Conservation (phyloP, 2,329 filamentous ascomycete species). For the Cordyceps militaris region DNA sequence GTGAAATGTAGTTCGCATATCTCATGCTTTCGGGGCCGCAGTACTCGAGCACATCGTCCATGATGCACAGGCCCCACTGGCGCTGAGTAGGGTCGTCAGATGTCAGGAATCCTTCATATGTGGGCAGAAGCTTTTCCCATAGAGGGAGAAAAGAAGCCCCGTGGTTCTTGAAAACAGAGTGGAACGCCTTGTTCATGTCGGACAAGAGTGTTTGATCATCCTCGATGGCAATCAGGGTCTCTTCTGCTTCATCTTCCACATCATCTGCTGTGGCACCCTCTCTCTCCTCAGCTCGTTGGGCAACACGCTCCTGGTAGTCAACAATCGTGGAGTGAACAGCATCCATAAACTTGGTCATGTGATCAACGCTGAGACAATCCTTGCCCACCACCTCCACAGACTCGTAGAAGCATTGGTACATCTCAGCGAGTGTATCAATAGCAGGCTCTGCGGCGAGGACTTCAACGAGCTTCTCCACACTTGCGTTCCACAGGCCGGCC, state of each 20-base stretch:
- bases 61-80: slow-evolving; percentile 98
- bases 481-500: slow-evolving; percentile 73
- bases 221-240: slow-evolving; percentile 83
- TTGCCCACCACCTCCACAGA: slow-evolving; percentile 90
- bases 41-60: slow-evolving; percentile 97
- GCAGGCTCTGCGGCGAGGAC: slow-evolving; percentile 89
- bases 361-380: slow-evolving; percentile 66
- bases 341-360: slow-evolving; percentile 84
- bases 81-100: slow-evolving; percentile 82
- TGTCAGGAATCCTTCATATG: slow-evolving; percentile 78
- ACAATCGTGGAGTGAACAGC: slow-evolving; percentile 78
- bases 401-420: slow-evolving; percentile 99
- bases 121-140: slow-evolving; percentile 80
- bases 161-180: slow-evolving; percentile 97
- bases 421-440: slow-evolving; percentile 92
- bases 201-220: slow-evolving; percentile 94
- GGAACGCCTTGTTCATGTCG: slow-evolving; percentile 99
- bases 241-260: slow-evolving; percentile 82
- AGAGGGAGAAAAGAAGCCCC: slow-evolving; percentile 73
- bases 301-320: slow-evolving; percentile 86
- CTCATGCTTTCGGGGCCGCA: slow-evolving; percentile 82
- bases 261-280: slow-evolving; percentile 69
- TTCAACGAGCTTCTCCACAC: slow-evolving; percentile 85
- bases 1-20: slow-evolving; percentile 79
- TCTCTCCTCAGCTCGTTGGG: slow-evolving; percentile 74